These are phyloP conservation scores for Coemansia sp. DNA, from an alignment of 192 early-diverging fungal genomes.

Conservation along the genomic window DNA sequence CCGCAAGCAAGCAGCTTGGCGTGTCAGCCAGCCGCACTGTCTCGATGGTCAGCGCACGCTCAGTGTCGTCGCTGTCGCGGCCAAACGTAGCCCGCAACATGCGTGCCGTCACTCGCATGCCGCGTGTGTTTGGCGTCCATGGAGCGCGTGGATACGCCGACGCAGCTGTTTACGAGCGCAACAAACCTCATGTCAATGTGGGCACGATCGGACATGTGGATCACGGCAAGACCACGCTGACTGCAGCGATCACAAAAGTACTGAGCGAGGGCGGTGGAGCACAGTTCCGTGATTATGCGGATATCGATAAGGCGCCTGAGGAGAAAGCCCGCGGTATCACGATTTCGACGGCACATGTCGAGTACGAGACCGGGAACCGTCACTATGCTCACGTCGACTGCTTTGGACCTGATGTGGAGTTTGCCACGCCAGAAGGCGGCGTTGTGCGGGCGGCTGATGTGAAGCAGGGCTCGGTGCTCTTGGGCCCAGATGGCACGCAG, in stretches of 20 bases:
- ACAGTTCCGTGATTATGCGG: constrained; percentile 91
- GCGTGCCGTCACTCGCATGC: constrained; percentile 5
- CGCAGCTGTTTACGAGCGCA: constrained; percentile 66
- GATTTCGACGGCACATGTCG: constrained; percentile 94
- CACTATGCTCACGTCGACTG: constrained; percentile 97
- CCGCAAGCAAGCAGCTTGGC: constrained; percentile 15
- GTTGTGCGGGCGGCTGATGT: constrained; percentile 20
- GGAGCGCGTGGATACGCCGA: constrained; percentile 55
- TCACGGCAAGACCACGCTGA: constrained; percentile 98
- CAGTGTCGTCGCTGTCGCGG: constrained; percentile 31
- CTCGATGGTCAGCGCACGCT: constrained; percentile 17
- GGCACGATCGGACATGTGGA: constrained; percentile 99
- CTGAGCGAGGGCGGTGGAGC: constrained; percentile 77
- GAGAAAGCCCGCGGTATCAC: constrained; percentile 98
- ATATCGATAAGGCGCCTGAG: constrained; percentile 98
- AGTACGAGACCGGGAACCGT: constrained; percentile 87
- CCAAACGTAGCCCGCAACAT: neutral
- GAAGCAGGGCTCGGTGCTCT: constrained; percentile 18
- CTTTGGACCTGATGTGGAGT: constrained; percentile 25
- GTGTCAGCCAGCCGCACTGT: constrained; percentile 9
- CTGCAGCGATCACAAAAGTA: constrained; percentile 98
- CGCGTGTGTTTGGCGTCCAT: constrained; percentile 5
- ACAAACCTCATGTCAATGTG: constrained; percentile 98
- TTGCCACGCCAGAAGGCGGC: constrained; percentile 22
- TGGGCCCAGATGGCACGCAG: constrained; percentile 31